Evolutionary conservation across 441 rosid species (phyloP), one percentile per base, ranked within the genome.

Genomic region (Iberis amara): DNA sequence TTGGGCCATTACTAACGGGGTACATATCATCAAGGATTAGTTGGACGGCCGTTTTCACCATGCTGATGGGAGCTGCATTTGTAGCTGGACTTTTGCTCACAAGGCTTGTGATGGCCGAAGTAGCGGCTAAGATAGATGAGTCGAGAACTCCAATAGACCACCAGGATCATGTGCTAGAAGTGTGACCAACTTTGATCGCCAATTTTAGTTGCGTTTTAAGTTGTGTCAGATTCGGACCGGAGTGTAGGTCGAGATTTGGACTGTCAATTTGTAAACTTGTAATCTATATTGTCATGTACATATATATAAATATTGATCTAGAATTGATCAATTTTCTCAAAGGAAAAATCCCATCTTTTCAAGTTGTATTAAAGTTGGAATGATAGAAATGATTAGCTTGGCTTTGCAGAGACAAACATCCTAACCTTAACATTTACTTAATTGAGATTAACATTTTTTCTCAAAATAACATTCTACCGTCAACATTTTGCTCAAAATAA

Each of bases 21-120:
- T 92, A 88, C 47, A 82, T 92, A 36, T 92, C 96, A 2, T 70
- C 88, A 2, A 68, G 45, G 65, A 80, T 95, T 59, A 65, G 70
- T 68, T 92, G 98, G 98, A 72, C 60, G 2, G 79, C 85, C 2
- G 98, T 88, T 62, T 92, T 88, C 70, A 69, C 87, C 1, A 88
- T 92, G 96, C 72, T 92, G 57, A 92, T 92, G 96, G 91, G 63
- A n/a, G 79, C 98, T 52, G 95, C 96, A 49, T 65, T 92, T n/a
- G 61, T 86, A 4, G 91, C 95, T 0, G 98, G 95, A 32, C 65
- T 92, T 8, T 71, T 92, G 57, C 68, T 92, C 45, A 88, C 89
- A 8, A 82, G 66, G 74, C 86, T 88, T 14, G 86, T 86, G 5
- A 62, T 86, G 62, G 86, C 95, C 2, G 98, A 92, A 68, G 83